phyloP scores from a whole-genome alignment of 108 stramenopile species.

The Discostella stelligeroides region DNA sequence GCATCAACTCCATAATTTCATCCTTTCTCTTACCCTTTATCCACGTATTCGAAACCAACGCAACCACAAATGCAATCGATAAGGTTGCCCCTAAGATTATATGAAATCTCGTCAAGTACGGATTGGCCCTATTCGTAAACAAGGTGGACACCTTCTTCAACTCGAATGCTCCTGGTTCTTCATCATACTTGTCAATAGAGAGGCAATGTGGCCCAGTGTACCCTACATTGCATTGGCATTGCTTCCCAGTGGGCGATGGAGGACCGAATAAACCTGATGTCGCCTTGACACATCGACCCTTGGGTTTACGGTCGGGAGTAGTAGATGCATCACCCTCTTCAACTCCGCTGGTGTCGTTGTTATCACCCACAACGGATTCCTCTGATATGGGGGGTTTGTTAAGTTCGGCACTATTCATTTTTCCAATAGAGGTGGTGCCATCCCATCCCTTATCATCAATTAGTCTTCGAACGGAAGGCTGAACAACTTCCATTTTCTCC shows the following conservation, averaged over 20 bases:
- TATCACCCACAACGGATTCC: conserved; percentile 21
- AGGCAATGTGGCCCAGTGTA: conserved; percentile 85
- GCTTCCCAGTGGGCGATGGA: conserved; percentile 22
- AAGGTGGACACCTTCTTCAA: conserved; percentile 32
- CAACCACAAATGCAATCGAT: conserved; percentile 32
- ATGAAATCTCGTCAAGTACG: conserved; percentile 38
- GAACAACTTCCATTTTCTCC: background rate
- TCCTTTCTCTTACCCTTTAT: conserved; percentile 14
- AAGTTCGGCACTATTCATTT: background rate
- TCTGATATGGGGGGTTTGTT: conserved; percentile 30
- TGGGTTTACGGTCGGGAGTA: conserved; percentile 33
- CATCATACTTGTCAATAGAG: conserved; percentile 66
- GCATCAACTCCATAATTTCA: conserved; percentile 7
- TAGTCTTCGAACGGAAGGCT: background rate
- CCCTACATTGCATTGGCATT: conserved; percentile 78
- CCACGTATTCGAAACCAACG: conserved; percentile 19
- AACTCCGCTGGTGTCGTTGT: no score
- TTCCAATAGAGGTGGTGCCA: conserved; percentile 11
- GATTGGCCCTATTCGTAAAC: conserved; percentile 31
- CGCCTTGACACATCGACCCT: conserved; percentile 35
- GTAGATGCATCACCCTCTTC: conserved; percentile 24
- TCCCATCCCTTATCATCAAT: background rate
- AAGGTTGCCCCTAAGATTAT: conserved; percentile 30
- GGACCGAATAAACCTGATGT: conserved; percentile 38
- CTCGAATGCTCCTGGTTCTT: conserved; percentile 62